A percentile compares a stretch with the other conserved stretches of the same genome.
Evolutionary conservation across 129 eudicot genomes (phyloP).

Genomic region (Deinandra increscens): DNA sequence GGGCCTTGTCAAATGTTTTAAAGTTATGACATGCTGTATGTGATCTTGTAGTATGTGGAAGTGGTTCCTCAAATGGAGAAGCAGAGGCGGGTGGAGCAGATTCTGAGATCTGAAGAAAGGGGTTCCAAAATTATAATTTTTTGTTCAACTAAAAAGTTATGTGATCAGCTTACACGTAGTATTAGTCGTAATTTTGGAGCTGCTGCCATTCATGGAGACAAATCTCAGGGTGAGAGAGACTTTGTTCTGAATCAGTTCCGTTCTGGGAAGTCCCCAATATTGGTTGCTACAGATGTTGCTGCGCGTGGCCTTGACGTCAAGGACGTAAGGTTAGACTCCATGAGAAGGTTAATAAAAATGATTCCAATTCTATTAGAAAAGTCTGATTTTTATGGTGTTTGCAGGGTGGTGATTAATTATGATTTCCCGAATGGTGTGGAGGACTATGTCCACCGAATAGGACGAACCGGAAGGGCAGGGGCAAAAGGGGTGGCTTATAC

Average conservation of each 20-base stretch:
- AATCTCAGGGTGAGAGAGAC: conserved; percentile 84
- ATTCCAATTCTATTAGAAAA: neutral
- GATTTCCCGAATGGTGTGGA: conserved; percentile 93
- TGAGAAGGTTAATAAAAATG: neutral
- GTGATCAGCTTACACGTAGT: conserved; percentile 81
- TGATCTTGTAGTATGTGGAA: conserved; percentile 68
- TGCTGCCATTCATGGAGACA: conserved; percentile 98
- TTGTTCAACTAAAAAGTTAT: conserved; percentile 77
- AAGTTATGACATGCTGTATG: neutral
- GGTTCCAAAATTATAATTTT: conserved; percentile 83
- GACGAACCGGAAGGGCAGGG: conserved; percentile 96
- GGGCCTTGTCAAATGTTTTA: neutral
- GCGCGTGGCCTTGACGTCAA: conserved; percentile 90
- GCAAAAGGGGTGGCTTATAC: conserved; percentile 89
- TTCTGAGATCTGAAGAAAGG: conserved; percentile 81
- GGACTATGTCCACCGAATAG: conserved; percentile 93
- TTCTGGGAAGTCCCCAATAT: conserved; percentile 64
- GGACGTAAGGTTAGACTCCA: conserved; percentile 65
- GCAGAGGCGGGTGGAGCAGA: conserved; percentile 91
- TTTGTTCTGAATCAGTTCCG: conserved; percentile 82
- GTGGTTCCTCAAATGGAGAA: conserved; percentile 80
- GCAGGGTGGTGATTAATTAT: conserved; percentile 87
- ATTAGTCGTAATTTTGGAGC: conserved; percentile 76
- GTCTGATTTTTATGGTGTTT: neutral
- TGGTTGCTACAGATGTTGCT: conserved; percentile 97